Evolutionary conservation across 495 filamentous ascomycete genomes (phyloP).

Genomic region (Annulohypoxylon maeteangense): DNA sequence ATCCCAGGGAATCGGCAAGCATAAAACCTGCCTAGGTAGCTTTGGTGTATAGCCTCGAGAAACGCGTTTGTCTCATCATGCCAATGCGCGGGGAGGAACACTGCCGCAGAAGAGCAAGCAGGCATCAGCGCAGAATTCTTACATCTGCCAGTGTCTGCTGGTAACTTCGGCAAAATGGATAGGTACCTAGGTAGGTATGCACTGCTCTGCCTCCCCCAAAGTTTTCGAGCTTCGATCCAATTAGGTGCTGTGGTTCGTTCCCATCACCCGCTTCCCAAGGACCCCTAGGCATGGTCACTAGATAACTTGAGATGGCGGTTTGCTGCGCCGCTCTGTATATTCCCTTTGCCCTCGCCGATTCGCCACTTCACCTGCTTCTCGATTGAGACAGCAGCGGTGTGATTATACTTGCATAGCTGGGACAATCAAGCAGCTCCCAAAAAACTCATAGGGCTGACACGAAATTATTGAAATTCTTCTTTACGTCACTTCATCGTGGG

Average conservation of each 20-base stretch:
- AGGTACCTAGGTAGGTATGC: no score
- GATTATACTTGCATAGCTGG: background rate
- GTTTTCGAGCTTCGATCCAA: conserved; percentile 14
- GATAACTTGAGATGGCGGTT: background rate
- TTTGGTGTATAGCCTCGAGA: conserved; percentile 22
- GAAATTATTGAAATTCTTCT: background rate
- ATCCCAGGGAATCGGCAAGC: conserved; percentile 4
- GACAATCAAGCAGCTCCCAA: conserved; percentile 5
- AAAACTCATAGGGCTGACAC: background rate
- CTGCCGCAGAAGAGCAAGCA: conserved; percentile 24
- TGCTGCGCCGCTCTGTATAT: conserved; percentile 38
- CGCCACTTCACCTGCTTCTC: conserved; percentile 20
- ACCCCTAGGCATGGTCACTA: background rate
- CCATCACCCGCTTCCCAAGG: background rate
- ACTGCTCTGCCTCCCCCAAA: conserved; percentile 35
- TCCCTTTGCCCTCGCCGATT: conserved; percentile 14
- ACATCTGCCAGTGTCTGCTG: conserved; percentile 2
- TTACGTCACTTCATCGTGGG: background rate
- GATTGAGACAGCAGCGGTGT: conserved; percentile 14
- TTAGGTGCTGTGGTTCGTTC: conserved; percentile 8
- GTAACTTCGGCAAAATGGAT: conserved; percentile 17
- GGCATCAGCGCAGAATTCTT: conserved; percentile 11
- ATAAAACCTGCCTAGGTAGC: background rate
- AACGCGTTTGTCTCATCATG: background rate
- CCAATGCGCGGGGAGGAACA: conserved; percentile 11